Conservation (phyloP, 345 rosid species). For the Citrus hindsii region DNA sequence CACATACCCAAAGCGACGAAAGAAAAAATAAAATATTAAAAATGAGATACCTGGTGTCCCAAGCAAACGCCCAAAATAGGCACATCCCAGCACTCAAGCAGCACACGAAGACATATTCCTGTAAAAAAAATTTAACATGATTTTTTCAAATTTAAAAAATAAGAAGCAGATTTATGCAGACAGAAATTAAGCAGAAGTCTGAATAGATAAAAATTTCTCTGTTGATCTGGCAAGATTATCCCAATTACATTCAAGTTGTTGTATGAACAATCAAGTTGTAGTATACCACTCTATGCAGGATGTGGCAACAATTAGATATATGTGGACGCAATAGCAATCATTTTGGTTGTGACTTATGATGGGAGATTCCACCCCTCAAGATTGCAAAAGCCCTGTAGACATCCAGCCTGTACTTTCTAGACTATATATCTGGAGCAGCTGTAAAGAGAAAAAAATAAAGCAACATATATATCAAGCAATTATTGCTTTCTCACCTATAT, state of each 20-base stretch:
- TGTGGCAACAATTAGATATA: neutral
- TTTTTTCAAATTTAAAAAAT: constrained; percentile 18
- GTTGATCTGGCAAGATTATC: neutral
- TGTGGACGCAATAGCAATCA: neutral
- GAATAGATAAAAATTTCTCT: constrained; percentile 1
- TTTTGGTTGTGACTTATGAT: neutral
- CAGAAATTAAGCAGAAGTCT: neutral
- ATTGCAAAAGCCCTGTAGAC: neutral
- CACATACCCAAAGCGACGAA: neutral
- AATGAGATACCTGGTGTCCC: constrained; percentile 79
- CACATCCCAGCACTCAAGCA: constrained; percentile 76
- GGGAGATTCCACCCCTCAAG: neutral
- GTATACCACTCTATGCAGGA: neutral
- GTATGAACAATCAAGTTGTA: neutral
- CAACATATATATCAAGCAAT: neutral
- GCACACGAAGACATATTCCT: constrained; percentile 87
- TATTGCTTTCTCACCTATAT: constrained; percentile 56
- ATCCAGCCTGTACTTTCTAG: neutral
- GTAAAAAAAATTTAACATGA: constrained; percentile 29
- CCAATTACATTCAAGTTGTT: neutral
- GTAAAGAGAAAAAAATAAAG: neutral
- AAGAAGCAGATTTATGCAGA: constrained; percentile 8
- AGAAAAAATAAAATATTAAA: neutral
- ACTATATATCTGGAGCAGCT: neutral
- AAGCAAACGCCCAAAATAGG: constrained; percentile 94